Evolutionary conservation across 305 asterid genomes (phyloP), one percentile per base, ranked within the genome.

Genomic region (Fraxinus greggii): DNA sequence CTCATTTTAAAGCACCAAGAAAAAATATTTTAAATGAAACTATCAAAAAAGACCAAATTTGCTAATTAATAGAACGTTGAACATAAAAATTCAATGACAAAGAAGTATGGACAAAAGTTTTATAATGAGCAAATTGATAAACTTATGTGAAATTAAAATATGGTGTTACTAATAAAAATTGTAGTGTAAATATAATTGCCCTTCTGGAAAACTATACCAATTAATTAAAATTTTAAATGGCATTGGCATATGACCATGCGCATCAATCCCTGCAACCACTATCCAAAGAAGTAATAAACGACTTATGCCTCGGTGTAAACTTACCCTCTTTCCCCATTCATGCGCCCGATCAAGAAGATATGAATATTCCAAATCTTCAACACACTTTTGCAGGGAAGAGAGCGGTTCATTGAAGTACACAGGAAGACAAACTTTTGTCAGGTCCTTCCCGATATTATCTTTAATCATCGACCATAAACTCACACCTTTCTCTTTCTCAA

Each of bases 401-500:
- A 94, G 88, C 78, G 99, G 98, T 89, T 96, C 99, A 36, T 96
- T 96, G 90, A 96, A 96, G 92, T 93, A 96, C 61, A 96, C 98
- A 9, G 99, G 98, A 75, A 96, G 97, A 74, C 99, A 96, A 4
- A 96, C 97, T 96, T 92, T 96, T 1, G 98, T 93, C 36, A 96
- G 98, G 89, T 96, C 98, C 89, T 96, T 96, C 86, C 97, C 98
- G 9, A 94, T 96, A 89, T 94, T 96, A 88, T 94, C 98, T 84
- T 96, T 96, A 83, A 94, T 94, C 97, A 96, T 96, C 8, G 99
- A 96, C 98, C 99, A 96, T 32, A 96, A 88, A 81, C 98, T 96
- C 85, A 93, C 97, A 79, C 98, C 98, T 91, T 93, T 93, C 88
- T 96, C 98, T 83, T 90, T 91, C 89, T 96, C 98, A 74, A 88